Conservation (phyloP, 2,329 filamentous ascomycete species). For the Clonostachys sp. region DNA sequence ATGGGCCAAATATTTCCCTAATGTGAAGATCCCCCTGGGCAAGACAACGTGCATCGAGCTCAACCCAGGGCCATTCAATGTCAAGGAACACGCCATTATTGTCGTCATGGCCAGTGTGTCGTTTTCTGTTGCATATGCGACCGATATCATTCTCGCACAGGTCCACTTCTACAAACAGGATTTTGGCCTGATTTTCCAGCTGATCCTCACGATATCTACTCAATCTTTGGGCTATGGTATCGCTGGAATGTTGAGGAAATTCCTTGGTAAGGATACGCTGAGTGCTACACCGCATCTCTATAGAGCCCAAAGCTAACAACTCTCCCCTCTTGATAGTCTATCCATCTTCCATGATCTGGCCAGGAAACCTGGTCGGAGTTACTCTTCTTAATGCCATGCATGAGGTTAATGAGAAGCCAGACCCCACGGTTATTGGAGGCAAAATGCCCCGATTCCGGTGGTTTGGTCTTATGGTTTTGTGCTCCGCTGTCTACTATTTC, state of each 20-base stretch:
- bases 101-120: constrained; percentile 69
- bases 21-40: constrained; percentile 39
- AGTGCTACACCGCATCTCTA: too few species aligned
- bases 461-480: constrained; percentile 54
- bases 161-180: constrained; percentile 67
- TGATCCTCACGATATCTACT: constrained; percentile 62
- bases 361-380: constrained; percentile 60
- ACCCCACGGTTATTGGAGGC: constrained; percentile 55
- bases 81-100: constrained; percentile 67
- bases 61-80: constrained; percentile 67
- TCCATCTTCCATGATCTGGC: constrained; percentile 72
- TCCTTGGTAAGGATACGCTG: constrained; percentile 41
- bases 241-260: constrained; percentile 62
- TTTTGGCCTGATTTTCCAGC: constrained; percentile 62
- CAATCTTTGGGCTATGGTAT: constrained; percentile 68
- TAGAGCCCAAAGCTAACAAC: background rate
- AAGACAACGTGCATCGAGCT: constrained; percentile 17
- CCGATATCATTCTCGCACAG: constrained; percentile 69
- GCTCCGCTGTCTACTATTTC: constrained; percentile 62
- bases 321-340: constrained; percentile 35
- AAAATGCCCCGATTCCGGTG: constrained; percentile 61
- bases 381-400: constrained; percentile 71
- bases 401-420: constrained; percentile 46
- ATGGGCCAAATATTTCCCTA: constrained; percentile 54
- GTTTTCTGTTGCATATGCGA: constrained; percentile 67